Evolutionary conservation across 2,329 filamentous ascomycete genomes (phyloP).

Genomic region (Orbilia blumenaviensis): DNA sequence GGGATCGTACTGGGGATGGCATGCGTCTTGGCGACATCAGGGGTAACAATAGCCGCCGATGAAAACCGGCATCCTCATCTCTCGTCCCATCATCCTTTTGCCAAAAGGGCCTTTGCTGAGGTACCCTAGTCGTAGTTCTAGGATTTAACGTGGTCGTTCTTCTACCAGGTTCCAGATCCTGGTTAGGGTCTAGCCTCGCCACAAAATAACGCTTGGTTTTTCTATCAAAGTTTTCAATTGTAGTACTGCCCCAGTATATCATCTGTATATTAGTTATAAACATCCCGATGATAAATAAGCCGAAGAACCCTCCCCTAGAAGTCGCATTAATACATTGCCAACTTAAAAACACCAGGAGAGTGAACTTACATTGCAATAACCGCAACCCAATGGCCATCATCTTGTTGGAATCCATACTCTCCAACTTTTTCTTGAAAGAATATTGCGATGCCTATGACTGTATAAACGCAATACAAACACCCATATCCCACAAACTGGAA

Average conservation of each 20-base stretch:
- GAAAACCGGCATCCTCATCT: slow-evolving; percentile 44
- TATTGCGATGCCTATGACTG: slow-evolving; percentile 28
- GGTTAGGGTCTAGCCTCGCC: slow-evolving; percentile 42
- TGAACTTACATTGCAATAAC: slow-evolving; percentile 43
- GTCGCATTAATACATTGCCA: slow-evolving; percentile 17
- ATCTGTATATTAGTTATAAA: slow-evolving; percentile 43
- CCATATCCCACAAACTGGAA: slow-evolving; percentile 45
- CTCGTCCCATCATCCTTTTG: slow-evolving; percentile 37
- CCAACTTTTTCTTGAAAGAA: slow-evolving; percentile 42
- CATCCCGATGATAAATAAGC: slow-evolving; percentile 49
- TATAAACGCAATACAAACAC: slow-evolving; percentile 42
- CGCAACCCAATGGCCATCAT: slow-evolving; percentile 49
- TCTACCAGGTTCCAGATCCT: slow-evolving; percentile 27
- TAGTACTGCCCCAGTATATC: slow-evolving; percentile 48
- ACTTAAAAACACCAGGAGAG: too few relatives aligned
- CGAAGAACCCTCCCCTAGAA: slow-evolving; percentile 48
- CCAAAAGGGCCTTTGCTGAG: slow-evolving; percentile 46
- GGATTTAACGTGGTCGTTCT: slow-evolving; percentile 28
- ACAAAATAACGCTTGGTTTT: slow-evolving; percentile 52
- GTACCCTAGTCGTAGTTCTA: slow-evolving; percentile 4
- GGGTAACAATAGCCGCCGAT: slow-evolving; percentile 38
- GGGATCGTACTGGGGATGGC: slow-evolving; percentile 26
- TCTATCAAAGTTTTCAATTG: slow-evolving; percentile 52
- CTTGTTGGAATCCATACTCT: slow-evolving; percentile 20
- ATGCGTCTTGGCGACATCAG: slow-evolving; percentile 22